A percentile compares a stretch with the other conserved stretches of the same genome.
Conservation (phyloP, 495 filamentous ascomycete genomes). For the Neurospora africana region DNA sequence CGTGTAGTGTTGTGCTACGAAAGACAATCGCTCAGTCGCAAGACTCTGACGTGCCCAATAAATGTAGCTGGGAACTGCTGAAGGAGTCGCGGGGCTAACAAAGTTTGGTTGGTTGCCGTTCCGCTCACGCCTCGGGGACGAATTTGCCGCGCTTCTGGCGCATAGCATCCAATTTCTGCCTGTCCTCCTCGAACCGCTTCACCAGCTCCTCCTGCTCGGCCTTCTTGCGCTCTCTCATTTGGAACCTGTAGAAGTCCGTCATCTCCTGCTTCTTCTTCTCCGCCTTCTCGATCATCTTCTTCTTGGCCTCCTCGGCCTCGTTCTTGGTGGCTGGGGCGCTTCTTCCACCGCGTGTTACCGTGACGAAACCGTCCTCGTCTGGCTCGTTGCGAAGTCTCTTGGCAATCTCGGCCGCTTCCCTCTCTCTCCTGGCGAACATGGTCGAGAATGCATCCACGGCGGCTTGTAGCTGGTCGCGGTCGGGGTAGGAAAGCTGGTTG, state of each 20-base stretch:
- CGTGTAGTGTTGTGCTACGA: neutral
- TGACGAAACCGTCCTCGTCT: conserved; percentile 93
- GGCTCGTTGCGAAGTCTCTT: conserved; percentile 60
- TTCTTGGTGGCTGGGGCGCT: conserved; percentile 62
- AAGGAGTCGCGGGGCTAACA: neutral
- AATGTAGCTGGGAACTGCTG: neutral
- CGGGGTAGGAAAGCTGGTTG: conserved; percentile 59
- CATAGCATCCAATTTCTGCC: conserved; percentile 49
- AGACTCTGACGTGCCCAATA: neutral
- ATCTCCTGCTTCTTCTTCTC: conserved; percentile 53
- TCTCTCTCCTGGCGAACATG: conserved; percentile 55
- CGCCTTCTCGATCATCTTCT: conserved; percentile 62
- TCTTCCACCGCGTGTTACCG: conserved; percentile 70
- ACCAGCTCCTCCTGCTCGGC: conserved; percentile 60
- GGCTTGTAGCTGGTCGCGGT: conserved; percentile 48
- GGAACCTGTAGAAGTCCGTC: conserved; percentile 88
- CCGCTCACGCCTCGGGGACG: conserved; percentile 35
- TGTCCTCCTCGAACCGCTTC: conserved; percentile 55
- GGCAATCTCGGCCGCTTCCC: conserved; percentile 50
- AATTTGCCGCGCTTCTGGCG: conserved; percentile 50
- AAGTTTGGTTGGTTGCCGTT: neutral
- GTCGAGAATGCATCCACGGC: conserved; percentile 76
- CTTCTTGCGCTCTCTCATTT: conserved; percentile 83
- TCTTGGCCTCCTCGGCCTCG: conserved; percentile 60
- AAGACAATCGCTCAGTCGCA: neutral